Evolutionary conservation across 176 grass and related monocot species (phyloP), one percentile per base, ranked within the genome.

Genomic region (Alopecurus myosuroides): DNA sequence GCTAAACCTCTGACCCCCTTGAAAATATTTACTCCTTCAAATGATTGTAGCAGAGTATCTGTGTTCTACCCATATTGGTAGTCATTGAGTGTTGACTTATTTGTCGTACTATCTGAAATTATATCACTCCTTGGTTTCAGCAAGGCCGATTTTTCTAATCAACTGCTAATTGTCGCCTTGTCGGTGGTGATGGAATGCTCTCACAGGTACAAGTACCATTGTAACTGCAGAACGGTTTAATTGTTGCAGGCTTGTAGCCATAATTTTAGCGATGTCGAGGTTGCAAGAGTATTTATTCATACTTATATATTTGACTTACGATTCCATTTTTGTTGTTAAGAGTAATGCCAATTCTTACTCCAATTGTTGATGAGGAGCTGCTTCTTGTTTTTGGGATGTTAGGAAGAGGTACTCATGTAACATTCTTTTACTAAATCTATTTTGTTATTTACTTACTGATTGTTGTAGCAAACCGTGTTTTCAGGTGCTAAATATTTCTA

Each of bases 351-450:
- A 67, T 93, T 48, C 77, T 98, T 66, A 85, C 87, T 82, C 92
- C 86, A 52, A 76, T 77, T 28, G 22, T 93, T 33, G 88, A 88
- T 36, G 95, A 97, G 89, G 95, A 97, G 57, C n/a, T 56, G 48
- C 74, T 97, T 17, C 89, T 97, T 76, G 91, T 82, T 79, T 11
- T 97, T 25, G 92, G 95, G 7, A 76, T 94, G n/a, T 85, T 97
- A 80, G 92, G 88, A 68, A 81, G 88, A 52, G 93, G 86, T 36
- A 46, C 76, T 66, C 85, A 94, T 86, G 95, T 98, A 98, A 93
- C 3, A 62, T 9, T 26, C 36, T 36, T 22, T 41, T 20, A 46
- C 57, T 71, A 64, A 26, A 63, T 60, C 26, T 49, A n/a, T n/a
- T 40, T 85, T 84, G 3, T 39, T 40, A 4, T 0, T 35, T 35